Base-by-base conservation (phyloP, 148 eudicot genomes). In the Oxyria digyna region DNA sequence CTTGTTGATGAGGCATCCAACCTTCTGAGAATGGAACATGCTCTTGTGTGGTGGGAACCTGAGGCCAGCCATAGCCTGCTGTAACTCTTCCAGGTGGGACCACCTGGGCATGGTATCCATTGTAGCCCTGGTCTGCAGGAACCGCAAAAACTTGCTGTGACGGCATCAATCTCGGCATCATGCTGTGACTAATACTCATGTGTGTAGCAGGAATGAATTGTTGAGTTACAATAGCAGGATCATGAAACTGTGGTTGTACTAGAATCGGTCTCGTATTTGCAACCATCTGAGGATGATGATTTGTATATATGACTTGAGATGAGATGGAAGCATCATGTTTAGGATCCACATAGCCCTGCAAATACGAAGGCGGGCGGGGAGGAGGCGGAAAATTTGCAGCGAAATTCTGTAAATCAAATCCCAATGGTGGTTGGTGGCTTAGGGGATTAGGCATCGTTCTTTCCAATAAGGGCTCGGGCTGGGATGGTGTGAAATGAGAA, bases 1-100 rank as follows among this genome's bases (percentile, higher is more conserved):
- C 80, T 23, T 79, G 90, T 69, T 81, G 96, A 69, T 78, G 81
- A 68, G 86, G 75, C 72, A 78, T 67, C 80, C 79, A 74, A 62
- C 86, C 89, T 69, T 84, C 87, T 0, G 87, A 75, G 21, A 75
- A 67, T 67, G 83, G 62, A 40, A 75, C 76, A 67, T 86, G 95
- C 49, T 88, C 89, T 59, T 78, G 77, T 24, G 45, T 43, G 15
- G 75, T 78, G 33, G 83, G 42, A 67, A 79, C 81, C 75, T 86
- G 93, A 54, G 68, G 80, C 97, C 97, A 89, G 12, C 85, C 87
- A 64, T 85, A 89, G 63, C 79, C 74, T 31, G 84, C 93, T n/a
- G n/a, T n/a, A 38, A 83, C 79, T 29, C 77, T 70, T 27, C 71
- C 70, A 46, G 79, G 18, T 35, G 76, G 77, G 26, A 73, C 4